Base-by-base conservation (phyloP, 108 stramenopile genomes). In the Skeletonema marinoi region DNA sequence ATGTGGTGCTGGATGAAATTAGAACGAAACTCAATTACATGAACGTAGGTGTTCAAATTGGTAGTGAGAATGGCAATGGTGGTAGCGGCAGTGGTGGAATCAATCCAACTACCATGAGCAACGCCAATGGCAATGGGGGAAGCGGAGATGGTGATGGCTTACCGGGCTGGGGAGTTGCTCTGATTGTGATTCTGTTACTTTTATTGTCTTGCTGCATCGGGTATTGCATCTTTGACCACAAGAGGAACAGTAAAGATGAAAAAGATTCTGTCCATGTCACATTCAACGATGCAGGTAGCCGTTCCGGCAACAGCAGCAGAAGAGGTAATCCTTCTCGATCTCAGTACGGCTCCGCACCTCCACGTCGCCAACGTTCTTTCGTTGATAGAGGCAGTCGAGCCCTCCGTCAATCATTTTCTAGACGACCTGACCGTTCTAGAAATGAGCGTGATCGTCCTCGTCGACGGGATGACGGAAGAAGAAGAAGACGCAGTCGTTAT, bases 91-190 rank as follows among this genome's bases (percentile, higher is more conserved):
- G 7, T 5, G 31, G 3, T 16, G 60, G 35, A 16, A 33, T 11
- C 39, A 41, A 41, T 41, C 39, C 39, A 41, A 3, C 1, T 41
- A 11, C 2, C 10, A 11, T 41, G 11, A 41, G 25, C 44, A 16
- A 16, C 11, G 44, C 25, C 25, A 25, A 25, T 12, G 10, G 11
- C 2, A 29, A 56, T 10, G 54, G 25, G 9, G 21, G 25, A 2
- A 10, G 16, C 11, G 44, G 44, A 25, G 25, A 25, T 16, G 11
- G 11, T 12, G 72, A 44, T 32, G 82, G 75, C 3, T 32, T 83
- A 17, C 54, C 82, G 2, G 82, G 65, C 12, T 83, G 82, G 82
- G 82, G 71, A 1, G 56, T 83, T 33, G 54, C 64, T n/a, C 71
- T 83, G 41, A 77, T 77, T 46, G 67, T 83, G 38, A 60, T 83